These are phyloP conservation scores for Corynascus novoguineensis DNA, from an alignment of 495 filamentous ascomycete genomes.

Conservation along the genomic window DNA sequence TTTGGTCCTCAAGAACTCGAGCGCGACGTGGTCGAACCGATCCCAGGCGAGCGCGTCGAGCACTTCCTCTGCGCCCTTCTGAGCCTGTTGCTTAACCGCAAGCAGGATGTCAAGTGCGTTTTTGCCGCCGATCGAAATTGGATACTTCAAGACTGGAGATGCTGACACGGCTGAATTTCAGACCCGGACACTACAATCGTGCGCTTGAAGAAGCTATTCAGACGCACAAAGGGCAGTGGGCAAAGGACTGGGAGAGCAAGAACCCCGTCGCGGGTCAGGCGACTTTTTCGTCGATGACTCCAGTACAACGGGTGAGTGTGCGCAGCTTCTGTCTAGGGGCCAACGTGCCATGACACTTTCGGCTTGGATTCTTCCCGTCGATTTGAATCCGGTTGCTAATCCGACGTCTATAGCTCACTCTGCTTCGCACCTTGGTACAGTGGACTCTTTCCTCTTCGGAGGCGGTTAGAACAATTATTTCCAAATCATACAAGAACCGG, in stretches of 20 bases:
- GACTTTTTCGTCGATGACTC: constrained; percentile 72
- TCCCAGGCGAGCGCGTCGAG: constrained; percentile 81
- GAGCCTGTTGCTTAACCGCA: constrained; percentile 83
- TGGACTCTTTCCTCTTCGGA: constrained; percentile 94
- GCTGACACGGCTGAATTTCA: constrained; percentile 29
- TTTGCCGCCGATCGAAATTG: background rate
- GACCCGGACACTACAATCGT: constrained; percentile 80
- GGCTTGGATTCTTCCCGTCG: background rate
- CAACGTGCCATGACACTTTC: background rate
- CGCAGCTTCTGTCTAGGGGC: no score
- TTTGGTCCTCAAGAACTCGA: constrained; percentile 95
- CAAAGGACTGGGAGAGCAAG: constrained; percentile 74
- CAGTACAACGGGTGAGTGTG: constrained; percentile 80
- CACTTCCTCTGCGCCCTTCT: constrained; percentile 83
- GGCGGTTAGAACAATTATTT: constrained; percentile 69
- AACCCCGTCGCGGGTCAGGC: constrained; percentile 76
- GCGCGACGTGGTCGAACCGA: constrained; percentile 66
- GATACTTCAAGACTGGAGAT: background rate
- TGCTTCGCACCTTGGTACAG: constrained; percentile 74
- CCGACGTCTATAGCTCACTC: constrained; percentile 56
- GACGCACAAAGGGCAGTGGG: constrained; percentile 83
- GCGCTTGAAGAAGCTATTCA: constrained; percentile 90
- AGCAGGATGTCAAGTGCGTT: constrained; percentile 95
- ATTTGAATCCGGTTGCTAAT: constrained; percentile 2
- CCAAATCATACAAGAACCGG: constrained; percentile 83